Evolutionary conservation across 331 rosid species (phyloP).

Genomic region (Quercus lobata): DNA sequence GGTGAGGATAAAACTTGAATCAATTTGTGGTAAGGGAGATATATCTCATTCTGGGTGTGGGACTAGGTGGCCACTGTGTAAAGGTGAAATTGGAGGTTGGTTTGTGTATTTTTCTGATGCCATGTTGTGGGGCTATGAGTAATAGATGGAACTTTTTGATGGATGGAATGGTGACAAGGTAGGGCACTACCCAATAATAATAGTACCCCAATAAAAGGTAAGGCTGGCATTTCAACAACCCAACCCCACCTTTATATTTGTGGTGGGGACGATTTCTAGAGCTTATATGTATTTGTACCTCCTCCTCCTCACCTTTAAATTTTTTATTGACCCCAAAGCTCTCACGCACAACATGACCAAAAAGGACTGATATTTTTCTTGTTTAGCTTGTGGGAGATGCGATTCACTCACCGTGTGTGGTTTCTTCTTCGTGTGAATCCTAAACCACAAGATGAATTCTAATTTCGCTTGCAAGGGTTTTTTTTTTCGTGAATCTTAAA

Average conservation of each 20-base stretch:
- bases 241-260: constrained; percentile 16
- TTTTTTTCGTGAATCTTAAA: too few species aligned
- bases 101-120: constrained; percentile 25
- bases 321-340: neutral
- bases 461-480: too few species aligned
- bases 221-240: constrained; percentile 30
- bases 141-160: constrained; percentile 18
- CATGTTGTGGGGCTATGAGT: constrained; percentile 42
- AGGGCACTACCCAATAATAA: constrained; percentile 36
- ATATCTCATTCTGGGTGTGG: constrained; percentile 3
- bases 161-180: constrained; percentile 59
- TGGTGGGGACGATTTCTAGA: neutral
- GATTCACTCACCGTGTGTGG: neutral
- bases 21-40: constrained; percentile 7
- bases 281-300: neutral
- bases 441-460: too few species aligned
- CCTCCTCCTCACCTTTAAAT: neutral
- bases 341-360: constrained; percentile 18
- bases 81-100: constrained; percentile 22
- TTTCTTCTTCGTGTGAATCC: neutral
- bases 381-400: constrained; percentile 6
- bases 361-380: constrained; percentile 9
- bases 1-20: neutral
- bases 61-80: constrained; percentile 8
- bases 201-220: constrained; percentile 12